phyloP scores from a whole-genome alignment of 1,139 yeast species.

The Taphrina communis region DNA sequence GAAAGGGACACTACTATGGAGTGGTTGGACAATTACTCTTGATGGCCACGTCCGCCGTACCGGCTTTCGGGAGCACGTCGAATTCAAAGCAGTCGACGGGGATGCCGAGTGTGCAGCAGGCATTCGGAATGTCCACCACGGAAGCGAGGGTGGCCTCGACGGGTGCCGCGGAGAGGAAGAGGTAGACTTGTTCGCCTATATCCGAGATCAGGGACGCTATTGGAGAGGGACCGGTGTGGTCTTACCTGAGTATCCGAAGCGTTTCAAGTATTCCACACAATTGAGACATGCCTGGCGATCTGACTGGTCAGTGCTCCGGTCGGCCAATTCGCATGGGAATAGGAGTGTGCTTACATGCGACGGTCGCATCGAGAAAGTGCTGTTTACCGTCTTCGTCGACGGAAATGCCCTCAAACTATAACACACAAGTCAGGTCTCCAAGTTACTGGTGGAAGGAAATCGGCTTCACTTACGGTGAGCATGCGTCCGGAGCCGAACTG shows the following conservation, averaged over 20 bases:
- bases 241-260: conserved; percentile 57
- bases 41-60: conserved; percentile 31
- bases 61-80: conserved; percentile 52
- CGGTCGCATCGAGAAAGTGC: conserved; percentile 57
- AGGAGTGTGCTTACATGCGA: conserved; percentile 52
- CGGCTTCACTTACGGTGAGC: conserved; percentile 50
- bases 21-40: conserved; percentile 33
- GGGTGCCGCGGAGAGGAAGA: conserved; percentile 58
- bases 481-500: conserved; percentile 59
- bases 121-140: conserved; percentile 61
- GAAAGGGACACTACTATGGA: neutral
- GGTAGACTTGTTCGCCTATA: conserved; percentile 56
- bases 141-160: conserved; percentile 61
- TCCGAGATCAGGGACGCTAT: neutral
- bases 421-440: neutral
- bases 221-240: too few species aligned
- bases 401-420: conserved; percentile 58
- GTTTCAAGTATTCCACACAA: conserved; percentile 58
- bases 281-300: conserved; percentile 58
- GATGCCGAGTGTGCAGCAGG: conserved; percentile 59
- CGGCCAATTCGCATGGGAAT: neutral
- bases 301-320: neutral
- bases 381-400: conserved; percentile 58
- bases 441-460: too few species aligned
- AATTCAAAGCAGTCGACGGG: conserved; percentile 62